These are phyloP conservation scores for Xylaria sp. DNA, from an alignment of 2,329 filamentous ascomycete species.

Conservation along the genomic window DNA sequence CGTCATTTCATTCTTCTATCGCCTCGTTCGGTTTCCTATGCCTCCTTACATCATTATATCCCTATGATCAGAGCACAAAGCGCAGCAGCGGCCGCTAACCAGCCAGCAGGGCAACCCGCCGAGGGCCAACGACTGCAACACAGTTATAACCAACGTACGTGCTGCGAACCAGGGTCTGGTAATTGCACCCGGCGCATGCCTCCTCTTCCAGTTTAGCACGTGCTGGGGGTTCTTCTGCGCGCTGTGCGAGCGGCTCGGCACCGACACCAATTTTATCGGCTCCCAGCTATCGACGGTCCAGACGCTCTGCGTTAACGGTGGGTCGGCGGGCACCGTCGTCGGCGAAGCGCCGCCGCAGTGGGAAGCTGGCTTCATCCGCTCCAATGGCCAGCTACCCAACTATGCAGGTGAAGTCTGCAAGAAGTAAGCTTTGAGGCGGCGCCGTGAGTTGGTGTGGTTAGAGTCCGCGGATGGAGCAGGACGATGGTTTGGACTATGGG, in stretches of 20 bases:
- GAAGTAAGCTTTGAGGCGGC: slow-evolving; percentile 21
- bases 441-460: background rate
- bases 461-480: background rate
- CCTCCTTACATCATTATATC: background rate
- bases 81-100: background rate
- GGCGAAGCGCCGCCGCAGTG: slow-evolving; percentile 44
- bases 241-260: slow-evolving; percentile 42
- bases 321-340: slow-evolving; percentile 44
- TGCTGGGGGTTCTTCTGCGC: slow-evolving; percentile 48
- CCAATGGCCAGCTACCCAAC: slow-evolving; percentile 38
- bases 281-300: slow-evolving; percentile 43
- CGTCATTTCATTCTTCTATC: background rate
- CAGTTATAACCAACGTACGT: slow-evolving; percentile 41
- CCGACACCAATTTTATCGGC: slow-evolving; percentile 45
- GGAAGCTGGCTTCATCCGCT: slow-evolving; percentile 44
- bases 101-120: slow-evolving; percentile 39
- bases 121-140: slow-evolving; percentile 41
- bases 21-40: background rate
- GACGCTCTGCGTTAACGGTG: slow-evolving; percentile 43
- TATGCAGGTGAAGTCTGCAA: slow-evolving; percentile 42
- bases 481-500: background rate
- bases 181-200: slow-evolving; percentile 41
- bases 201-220: slow-evolving; percentile 43
- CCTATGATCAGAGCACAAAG: background rate
- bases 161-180: slow-evolving; percentile 38